Percentiles rank a stretch among this genome's conserved stretches.
phyloP scores from a whole-genome alignment of 2,329 filamentous ascomycete species.

The Verticillium isaacii region DNA sequence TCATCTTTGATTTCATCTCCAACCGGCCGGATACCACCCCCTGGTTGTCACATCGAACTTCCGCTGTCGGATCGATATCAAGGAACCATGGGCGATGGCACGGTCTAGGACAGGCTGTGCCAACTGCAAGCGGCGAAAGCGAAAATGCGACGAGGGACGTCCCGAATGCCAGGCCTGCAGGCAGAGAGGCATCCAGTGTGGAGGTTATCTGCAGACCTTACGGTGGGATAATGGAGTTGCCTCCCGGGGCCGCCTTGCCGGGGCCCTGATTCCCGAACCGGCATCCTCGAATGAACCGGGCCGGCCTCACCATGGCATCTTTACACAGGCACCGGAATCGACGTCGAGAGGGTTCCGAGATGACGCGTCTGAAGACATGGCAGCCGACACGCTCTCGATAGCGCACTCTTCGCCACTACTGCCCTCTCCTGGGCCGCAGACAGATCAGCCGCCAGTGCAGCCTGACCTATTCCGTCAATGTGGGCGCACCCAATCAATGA shows the following conservation, averaged over 20 bases:
- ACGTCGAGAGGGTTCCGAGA: not conserved
- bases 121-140: slow-evolving; percentile 12
- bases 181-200: slow-evolving; percentile 9
- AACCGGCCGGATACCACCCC: not conserved
- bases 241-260: slow-evolving; percentile 10
- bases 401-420: not conserved
- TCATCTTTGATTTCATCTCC: not conserved
- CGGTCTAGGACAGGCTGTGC: slow-evolving; percentile 12
- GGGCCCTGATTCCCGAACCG: slow-evolving; percentile 5
- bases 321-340: not conserved
- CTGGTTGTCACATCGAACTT: not conserved
- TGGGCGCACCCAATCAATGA: not conserved
- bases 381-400: not conserved
- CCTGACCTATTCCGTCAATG: not conserved
- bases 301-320: not conserved
- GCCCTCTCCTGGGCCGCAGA: not conserved
- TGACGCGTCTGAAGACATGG: not conserved
- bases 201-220: slow-evolving; percentile 10
- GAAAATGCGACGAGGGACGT: slow-evolving; percentile 14
- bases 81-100: slow-evolving; percentile 4
- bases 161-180: slow-evolving; percentile 11
- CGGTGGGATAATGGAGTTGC: slow-evolving; percentile 13
- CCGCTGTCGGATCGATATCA: not conserved
- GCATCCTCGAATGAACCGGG: not conserved
- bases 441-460: not conserved